Evolutionary conservation across 2,329 filamentous ascomycete species (phyloP), one percentile per base, ranked within the genome.

Genomic region (Fusarium lyarnte): DNA sequence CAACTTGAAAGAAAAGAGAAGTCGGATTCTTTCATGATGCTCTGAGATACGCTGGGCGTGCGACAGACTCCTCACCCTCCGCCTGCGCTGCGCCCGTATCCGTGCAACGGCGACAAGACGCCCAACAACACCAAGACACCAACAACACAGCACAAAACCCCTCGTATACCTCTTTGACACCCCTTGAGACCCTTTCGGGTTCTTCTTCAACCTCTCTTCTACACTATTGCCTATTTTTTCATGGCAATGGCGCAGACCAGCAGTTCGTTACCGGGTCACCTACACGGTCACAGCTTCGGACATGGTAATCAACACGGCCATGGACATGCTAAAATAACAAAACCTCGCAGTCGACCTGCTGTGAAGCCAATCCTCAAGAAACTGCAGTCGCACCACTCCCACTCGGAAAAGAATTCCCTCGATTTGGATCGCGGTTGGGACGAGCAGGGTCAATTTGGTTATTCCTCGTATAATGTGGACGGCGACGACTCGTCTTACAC

Each of bases 361-460:
- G 87, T 89, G 71, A 91, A 90, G 80, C 89, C 89, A 14, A 90
- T 91, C 47, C 81, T 91, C 58, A 90, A 90, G 79, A 91, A 90
- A 78, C 78, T 87, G 66, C 81, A 82, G 58, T 78, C 80, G 16
- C 84, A 69, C 45, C 69, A 86, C 53, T 89, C 87, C 71, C 62
- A 86, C 53, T 90, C 87, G 73, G 88, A 90, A 72, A 90, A 90
- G 82, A 90, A 85, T 76, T 91, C 89, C 49, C 80, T 91, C 66
- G 90, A 92, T 74, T 79, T 91, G 69, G 87, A 91, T 77, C 86
- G 89, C 47, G 84, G 85, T 25, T 89, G 88, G 85, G 86, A 88
- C 45, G 88, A 90, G 66, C 87, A 89, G 74, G 77, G 76, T 13
- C 78, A 77, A 80, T 76, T 78, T 70, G 74, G 74, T 47, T 78